A percentile compares a stretch with the other conserved stretches of the same genome.
phyloP scores from a whole-genome alignment of 2,329 filamentous ascomycete species.

The Pseudocercospora pini-densiflorae region DNA sequence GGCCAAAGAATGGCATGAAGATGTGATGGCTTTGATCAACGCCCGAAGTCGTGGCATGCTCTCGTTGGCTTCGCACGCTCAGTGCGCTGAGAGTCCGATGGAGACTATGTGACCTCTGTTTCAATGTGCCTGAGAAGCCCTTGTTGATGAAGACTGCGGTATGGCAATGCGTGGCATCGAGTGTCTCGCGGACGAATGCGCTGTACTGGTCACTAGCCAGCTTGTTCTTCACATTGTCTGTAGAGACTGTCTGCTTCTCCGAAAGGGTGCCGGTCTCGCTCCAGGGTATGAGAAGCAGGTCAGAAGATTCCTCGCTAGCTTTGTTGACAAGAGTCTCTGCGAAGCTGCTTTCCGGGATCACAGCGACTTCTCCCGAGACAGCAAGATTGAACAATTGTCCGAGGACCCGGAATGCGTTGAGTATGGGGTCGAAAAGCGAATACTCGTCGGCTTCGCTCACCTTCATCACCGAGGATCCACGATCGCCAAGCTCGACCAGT shows the following conservation, averaged over 20 bases:
- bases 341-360: constrained; percentile 78
- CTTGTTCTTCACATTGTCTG: constrained; percentile 60
- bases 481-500: constrained; percentile 84
- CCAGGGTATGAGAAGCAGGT: constrained; percentile 85
- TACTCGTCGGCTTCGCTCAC: constrained; percentile 80
- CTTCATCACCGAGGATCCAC: constrained; percentile 94
- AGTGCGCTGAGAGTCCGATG: constrained; percentile 58
- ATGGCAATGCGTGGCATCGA: constrained; percentile 68
- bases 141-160: constrained; percentile 82
- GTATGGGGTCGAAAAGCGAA: constrained; percentile 72
- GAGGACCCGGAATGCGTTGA: constrained; percentile 90
- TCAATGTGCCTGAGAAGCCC: constrained; percentile 59
- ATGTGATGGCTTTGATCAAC: constrained; percentile 77
- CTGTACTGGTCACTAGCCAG: constrained; percentile 69
- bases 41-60: constrained; percentile 61
- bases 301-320: constrained; percentile 58
- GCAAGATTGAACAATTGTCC: constrained; percentile 82
- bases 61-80: constrained; percentile 64
- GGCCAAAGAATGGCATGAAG: constrained; percentile 83
- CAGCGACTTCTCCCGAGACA: constrained; percentile 76
- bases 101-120: constrained; percentile 44
- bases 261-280: constrained; percentile 77
- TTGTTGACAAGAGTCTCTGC: constrained; percentile 75
- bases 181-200: constrained; percentile 71
- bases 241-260: constrained; percentile 62